These are phyloP conservation scores for Chlorella sorokiniana DNA, from an alignment of 139 green algal genomes.

Conservation along the genomic window DNA sequence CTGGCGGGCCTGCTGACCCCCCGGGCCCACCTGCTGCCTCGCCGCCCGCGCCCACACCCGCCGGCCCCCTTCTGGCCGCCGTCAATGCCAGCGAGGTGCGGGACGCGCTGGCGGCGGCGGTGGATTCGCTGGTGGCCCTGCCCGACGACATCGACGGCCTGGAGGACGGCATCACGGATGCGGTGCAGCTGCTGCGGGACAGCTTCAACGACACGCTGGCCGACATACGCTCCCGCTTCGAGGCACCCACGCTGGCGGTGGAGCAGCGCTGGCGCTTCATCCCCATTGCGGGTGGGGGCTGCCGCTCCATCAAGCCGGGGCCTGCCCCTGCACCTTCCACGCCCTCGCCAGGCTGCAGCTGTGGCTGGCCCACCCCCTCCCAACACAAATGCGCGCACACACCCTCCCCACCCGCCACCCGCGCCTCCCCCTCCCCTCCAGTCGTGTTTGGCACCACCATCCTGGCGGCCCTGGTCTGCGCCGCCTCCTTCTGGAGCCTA, in stretches of 20 bases:
- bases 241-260: constrained; percentile 24
- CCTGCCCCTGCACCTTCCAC: background rate
- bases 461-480: background rate
- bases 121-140: background rate
- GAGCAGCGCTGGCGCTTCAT: constrained; percentile 33
- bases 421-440: background rate
- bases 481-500: constrained; percentile 4
- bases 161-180: background rate
- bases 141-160: background rate
- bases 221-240: background rate
- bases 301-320: background rate
- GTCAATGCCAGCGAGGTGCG: background rate
- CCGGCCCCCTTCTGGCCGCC: background rate
- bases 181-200: background rate
- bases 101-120: background rate
- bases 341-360: background rate
- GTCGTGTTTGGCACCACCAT: constrained; percentile 34
- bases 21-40: background rate
- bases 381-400: background rate
- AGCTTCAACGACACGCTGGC: background rate
- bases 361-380: no score
- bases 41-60: background rate
- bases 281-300: constrained; percentile 11
- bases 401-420: background rate
- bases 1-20: background rate